These are phyloP conservation scores for Ustilago hordei DNA, from an alignment of 1,284 basidiomycete genomes.

Conservation along the genomic window DNA sequence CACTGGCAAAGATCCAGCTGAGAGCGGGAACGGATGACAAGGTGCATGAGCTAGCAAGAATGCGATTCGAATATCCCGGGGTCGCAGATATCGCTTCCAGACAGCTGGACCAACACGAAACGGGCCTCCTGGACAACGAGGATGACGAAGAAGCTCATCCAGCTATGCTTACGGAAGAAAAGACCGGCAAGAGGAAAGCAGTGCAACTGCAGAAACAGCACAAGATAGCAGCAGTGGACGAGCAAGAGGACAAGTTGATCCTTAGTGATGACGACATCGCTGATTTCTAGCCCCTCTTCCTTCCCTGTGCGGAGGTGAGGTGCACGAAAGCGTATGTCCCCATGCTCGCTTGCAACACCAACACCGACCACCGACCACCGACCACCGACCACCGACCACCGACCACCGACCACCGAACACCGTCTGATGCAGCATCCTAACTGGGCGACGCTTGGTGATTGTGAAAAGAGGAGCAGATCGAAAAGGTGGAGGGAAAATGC, in stretches of 20 bases:
- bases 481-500: slow-evolving; percentile 9
- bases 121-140: slow-evolving; percentile 15
- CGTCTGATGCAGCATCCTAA: slow-evolving; percentile 36
- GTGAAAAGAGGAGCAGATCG: not conserved
- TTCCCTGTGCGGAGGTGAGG: not conserved
- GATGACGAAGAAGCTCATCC: slow-evolving; percentile 10
- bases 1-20: slow-evolving; percentile 40
- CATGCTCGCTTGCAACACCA: not conserved
- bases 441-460: not conserved
- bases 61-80: slow-evolving; percentile 46
- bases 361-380: slow-evolving; percentile 1
- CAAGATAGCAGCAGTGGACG: slow-evolving; percentile 17
- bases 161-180: not conserved
- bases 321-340: not conserved
- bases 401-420: slow-evolving; percentile 28
- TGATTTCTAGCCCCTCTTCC: slow-evolving; percentile 24
- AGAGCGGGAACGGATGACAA: slow-evolving; percentile 4
- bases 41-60: slow-evolving; percentile 20
- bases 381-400: slow-evolving; percentile 6
- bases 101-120: slow-evolving; percentile 38
- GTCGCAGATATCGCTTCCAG: slow-evolving; percentile 34
- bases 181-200: slow-evolving; percentile 3
- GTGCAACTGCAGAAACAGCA: not conserved
- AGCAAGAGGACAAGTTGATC: slow-evolving; percentile 19
- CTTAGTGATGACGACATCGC: slow-evolving; percentile 47